Conservation (phyloP, 2,329 filamentous ascomycete genomes). For the Polychaeton citri region DNA sequence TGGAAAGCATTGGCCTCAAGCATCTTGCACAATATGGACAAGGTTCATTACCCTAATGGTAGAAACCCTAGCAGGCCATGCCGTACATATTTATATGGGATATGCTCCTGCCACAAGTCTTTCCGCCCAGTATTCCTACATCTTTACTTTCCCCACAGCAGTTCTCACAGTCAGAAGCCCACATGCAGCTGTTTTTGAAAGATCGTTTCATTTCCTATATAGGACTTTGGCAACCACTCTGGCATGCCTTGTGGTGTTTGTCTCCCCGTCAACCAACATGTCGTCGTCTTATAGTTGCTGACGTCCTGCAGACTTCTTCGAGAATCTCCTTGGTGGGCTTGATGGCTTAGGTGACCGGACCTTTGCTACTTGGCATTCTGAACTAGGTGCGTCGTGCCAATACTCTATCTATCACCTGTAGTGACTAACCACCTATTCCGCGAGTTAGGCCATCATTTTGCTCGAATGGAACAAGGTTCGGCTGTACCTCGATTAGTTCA, state of each 20-base stretch:
- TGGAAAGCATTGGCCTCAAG: no score
- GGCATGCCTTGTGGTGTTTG: background rate
- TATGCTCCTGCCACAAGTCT: background rate
- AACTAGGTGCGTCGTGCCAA: background rate
- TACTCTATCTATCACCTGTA: background rate
- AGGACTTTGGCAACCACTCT: background rate
- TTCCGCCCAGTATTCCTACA: background rate
- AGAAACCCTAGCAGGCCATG: no score
- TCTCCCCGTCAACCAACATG: background rate
- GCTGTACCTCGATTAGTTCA: slow-evolving; percentile 1
- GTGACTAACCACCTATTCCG: background rate
- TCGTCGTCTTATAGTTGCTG: background rate
- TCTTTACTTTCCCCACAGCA: no score
- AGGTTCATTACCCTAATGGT: no score
- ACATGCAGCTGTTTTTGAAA: background rate
- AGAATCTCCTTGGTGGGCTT: background rate
- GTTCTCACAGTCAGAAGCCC: no score
- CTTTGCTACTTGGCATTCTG: background rate
- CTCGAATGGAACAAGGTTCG: slow-evolving; percentile 1
- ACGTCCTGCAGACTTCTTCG: background rate
- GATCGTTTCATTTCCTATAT: background rate
- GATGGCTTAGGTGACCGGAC: background rate
- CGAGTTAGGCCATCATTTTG: slow-evolving; percentile 1
- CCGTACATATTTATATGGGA: background rate
- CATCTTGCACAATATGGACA: no score